These are phyloP conservation scores for Cylindrotheca closterium DNA, from an alignment of 108 stramenopile genomes.

Conservation along the genomic window DNA sequence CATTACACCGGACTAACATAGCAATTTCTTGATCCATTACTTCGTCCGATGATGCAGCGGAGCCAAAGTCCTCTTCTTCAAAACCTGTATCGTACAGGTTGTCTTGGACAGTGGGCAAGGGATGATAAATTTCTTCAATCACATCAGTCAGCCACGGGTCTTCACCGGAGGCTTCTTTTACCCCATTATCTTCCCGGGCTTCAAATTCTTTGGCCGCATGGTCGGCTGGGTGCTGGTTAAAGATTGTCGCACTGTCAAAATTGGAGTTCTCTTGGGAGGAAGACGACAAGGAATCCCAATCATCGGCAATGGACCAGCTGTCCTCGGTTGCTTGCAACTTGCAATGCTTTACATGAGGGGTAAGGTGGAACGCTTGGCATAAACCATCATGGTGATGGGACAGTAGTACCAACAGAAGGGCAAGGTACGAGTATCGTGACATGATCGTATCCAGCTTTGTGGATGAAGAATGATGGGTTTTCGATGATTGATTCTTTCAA, in stretches of 20 bases:
- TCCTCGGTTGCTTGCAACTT: neutral
- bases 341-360: neutral
- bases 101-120: constrained; percentile 15
- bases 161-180: constrained; percentile 24
- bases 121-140: constrained; percentile 40
- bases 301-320: constrained; percentile 37
- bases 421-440: too few relatives aligned
- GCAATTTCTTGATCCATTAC: constrained; percentile 65
- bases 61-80: constrained; percentile 8
- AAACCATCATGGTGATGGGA: too few relatives aligned
- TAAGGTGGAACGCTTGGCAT: neutral
- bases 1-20: constrained; percentile 74
- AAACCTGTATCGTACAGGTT: constrained; percentile 32
- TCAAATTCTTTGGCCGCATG: constrained; percentile 20
- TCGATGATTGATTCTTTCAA: too few relatives aligned
- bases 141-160: constrained; percentile 34
- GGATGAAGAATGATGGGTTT: too few relatives aligned
- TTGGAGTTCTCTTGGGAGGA: constrained; percentile 11
- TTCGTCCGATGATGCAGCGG: constrained; percentile 1
- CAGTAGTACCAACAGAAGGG: too few relatives aligned
- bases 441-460: too few relatives aligned
- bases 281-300: constrained; percentile 37
- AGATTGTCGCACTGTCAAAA: constrained; percentile 12
- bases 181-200: neutral
- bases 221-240: constrained; percentile 14